Evolutionary conservation across 208 protist genomes (phyloP).

Genomic region (Trypanosoma avium): DNA sequence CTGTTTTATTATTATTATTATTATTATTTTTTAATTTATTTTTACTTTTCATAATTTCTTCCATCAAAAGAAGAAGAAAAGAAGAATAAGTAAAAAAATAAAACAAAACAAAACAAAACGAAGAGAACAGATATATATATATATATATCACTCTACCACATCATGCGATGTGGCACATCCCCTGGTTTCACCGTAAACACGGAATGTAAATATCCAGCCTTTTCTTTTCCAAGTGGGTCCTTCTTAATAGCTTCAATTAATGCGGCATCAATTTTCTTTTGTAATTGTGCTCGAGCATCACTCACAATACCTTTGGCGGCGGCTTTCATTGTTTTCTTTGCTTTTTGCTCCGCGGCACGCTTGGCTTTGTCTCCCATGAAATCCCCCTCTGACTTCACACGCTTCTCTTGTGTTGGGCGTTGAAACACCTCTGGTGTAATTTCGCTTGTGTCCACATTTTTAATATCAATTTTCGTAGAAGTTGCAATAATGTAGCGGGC

Average conservation of each 20-base stretch:
- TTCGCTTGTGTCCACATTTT: slow-evolving; percentile 67
- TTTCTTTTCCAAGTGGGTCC: slow-evolving; percentile 66
- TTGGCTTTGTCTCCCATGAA: slow-evolving; percentile 86
- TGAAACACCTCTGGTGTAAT: slow-evolving; percentile 73
- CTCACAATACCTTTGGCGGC: slow-evolving; percentile 50
- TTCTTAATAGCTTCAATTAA: slow-evolving; percentile 78
- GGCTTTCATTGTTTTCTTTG: slow-evolving; percentile 76
- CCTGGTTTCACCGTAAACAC: slow-evolving; percentile 86
- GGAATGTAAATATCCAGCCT: slow-evolving; percentile 80
- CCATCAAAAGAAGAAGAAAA: no score
- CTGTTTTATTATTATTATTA: no score
- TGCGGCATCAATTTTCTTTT: slow-evolving; percentile 78
- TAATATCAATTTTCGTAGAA: slow-evolving; percentile 96
- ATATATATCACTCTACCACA: slow-evolving; percentile 56
- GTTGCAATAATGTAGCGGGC: slow-evolving; percentile 98
- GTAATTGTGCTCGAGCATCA: slow-evolving; percentile 64
- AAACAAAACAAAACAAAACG: slow-evolving; percentile 16
- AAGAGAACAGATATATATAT: not conserved
- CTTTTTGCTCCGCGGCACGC: slow-evolving; percentile 63
- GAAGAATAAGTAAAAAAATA: no score
- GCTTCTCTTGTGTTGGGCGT: slow-evolving; percentile 74
- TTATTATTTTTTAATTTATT: no score
- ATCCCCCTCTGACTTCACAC: slow-evolving; percentile 74
- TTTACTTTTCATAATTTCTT: no score
- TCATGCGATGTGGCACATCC: slow-evolving; percentile 83